These are phyloP conservation scores for Brasilioporus rufonigricans DNA, from an alignment of 768 basidiomycete genomes.

Conservation along the genomic window DNA sequence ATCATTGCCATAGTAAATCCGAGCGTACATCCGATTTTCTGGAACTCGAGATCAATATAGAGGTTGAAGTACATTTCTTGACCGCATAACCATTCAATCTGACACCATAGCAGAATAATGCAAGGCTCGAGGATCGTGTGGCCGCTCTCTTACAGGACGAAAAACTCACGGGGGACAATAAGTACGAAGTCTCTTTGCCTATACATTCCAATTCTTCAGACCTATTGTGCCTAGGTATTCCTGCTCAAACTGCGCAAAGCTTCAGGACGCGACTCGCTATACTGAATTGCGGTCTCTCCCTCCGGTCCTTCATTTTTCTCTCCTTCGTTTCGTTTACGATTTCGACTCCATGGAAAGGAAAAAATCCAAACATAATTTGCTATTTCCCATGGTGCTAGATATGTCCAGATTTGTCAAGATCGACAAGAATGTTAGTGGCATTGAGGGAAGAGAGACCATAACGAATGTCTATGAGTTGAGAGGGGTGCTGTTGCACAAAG, in stretches of 20 bases:
- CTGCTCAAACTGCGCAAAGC: slow-evolving; percentile 69
- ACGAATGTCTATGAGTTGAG: slow-evolving; percentile 71
- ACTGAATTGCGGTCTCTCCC: slow-evolving; percentile 71
- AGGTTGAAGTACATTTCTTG: slow-evolving; percentile 40
- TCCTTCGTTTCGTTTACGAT: slow-evolving; percentile 93
- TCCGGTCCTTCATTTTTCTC: slow-evolving; percentile 86
- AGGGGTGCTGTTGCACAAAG: slow-evolving; percentile 87
- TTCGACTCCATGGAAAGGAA: slow-evolving; percentile 72
- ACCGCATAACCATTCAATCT: not conserved
- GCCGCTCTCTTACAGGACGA: slow-evolving; percentile 66
- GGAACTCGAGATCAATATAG: slow-evolving; percentile 85
- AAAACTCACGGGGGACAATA: slow-evolving; percentile 76
- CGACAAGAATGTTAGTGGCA: slow-evolving; percentile 25
- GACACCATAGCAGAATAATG: slow-evolving; percentile 50
- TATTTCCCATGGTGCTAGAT: slow-evolving; percentile 72
- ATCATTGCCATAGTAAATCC: slow-evolving; percentile 63
- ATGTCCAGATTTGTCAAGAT: slow-evolving; percentile 62
- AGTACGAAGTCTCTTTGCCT: slow-evolving; percentile 41
- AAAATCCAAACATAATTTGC: slow-evolving; percentile 79
- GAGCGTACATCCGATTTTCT: slow-evolving; percentile 72
- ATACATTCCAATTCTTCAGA: not conserved
- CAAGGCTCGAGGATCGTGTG: slow-evolving; percentile 73
- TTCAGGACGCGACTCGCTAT: slow-evolving; percentile 79
- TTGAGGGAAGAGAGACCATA: slow-evolving; percentile 13
- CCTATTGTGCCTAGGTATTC: slow-evolving; percentile 54